Evolutionary conservation across 2,329 filamentous ascomycete genomes (phyloP).

Genomic region (Domatiomyces catenatus): DNA sequence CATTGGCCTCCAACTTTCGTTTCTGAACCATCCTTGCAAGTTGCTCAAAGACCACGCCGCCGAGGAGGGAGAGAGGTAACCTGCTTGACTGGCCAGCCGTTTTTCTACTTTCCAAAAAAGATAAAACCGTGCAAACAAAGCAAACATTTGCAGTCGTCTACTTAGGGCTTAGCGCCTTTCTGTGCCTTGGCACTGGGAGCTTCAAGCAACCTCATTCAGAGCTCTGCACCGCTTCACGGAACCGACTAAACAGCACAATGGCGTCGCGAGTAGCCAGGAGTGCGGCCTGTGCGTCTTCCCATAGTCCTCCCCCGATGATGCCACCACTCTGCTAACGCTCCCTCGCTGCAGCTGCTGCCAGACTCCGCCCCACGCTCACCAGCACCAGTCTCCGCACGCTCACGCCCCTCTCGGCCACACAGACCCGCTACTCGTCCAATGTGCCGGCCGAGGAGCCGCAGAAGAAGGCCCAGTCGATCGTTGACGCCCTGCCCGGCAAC

Average conservation of each 20-base stretch:
- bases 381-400: constrained; percentile 52
- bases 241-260: constrained; percentile 47
- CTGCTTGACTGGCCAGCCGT: too few species aligned
- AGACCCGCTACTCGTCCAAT: constrained; percentile 51
- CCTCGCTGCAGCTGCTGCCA: constrained; percentile 57
- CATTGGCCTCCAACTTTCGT: background rate
- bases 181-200: constrained; percentile 1
- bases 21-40: background rate
- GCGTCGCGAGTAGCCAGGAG: constrained; percentile 93
- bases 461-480: constrained; percentile 89
- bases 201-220: background rate
- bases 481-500: constrained; percentile 85
- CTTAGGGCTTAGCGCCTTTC: background rate
- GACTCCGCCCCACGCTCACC: constrained; percentile 58
- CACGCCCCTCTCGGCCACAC: constrained; percentile 44
- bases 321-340: constrained; percentile 16
- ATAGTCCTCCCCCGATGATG: constrained; percentile 5
- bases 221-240: constrained; percentile 1
- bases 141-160: background rate
- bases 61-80: too few species aligned
- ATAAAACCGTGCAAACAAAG: background rate
- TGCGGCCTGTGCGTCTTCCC: constrained; percentile 64
- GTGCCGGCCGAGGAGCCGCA: constrained; percentile 79
- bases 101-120: background rate
- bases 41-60: too few species aligned